Evolutionary conservation across 2,329 filamentous ascomycete genomes (phyloP).

Genomic region (Amylocarpus encephaloides): DNA sequence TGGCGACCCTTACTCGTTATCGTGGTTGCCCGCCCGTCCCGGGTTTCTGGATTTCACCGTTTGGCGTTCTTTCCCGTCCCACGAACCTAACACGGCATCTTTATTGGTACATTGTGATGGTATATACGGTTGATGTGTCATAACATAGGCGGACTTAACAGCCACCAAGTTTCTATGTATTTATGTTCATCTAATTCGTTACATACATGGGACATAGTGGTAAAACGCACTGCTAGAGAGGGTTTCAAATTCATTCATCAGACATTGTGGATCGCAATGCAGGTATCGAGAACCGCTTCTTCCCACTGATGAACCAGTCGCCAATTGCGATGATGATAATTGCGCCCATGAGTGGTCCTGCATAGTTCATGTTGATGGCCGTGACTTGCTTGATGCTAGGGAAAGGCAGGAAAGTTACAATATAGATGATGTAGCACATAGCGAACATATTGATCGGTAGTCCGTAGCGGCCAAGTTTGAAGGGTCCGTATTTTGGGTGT

Average conservation of each 20-base stretch:
- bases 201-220: neutral
- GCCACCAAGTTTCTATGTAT: no score
- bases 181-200: neutral
- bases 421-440: slow-evolving; percentile 11
- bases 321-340: slow-evolving; percentile 4
- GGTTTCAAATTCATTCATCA: neutral
- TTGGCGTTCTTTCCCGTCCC: no score
- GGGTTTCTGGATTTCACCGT: neutral
- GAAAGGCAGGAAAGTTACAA: slow-evolving; percentile 11
- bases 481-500: slow-evolving; percentile 9
- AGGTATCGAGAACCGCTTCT: neutral
- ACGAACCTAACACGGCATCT: no score
- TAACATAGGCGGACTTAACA: neutral
- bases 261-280: neutral
- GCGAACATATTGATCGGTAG: slow-evolving; percentile 7
- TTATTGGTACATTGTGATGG: no score
- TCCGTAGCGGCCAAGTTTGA: slow-evolving; percentile 10
- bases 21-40: neutral
- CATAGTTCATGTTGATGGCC: slow-evolving; percentile 14
- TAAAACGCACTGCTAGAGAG: neutral
- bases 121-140: neutral
- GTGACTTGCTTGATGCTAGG: slow-evolving; percentile 10
- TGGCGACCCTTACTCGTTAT: neutral
- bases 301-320: slow-evolving; percentile 4
- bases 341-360: slow-evolving; percentile 7